Conservation (phyloP, 2,329 filamentous ascomycete genomes). For the Rhinocladiella similis region DNA sequence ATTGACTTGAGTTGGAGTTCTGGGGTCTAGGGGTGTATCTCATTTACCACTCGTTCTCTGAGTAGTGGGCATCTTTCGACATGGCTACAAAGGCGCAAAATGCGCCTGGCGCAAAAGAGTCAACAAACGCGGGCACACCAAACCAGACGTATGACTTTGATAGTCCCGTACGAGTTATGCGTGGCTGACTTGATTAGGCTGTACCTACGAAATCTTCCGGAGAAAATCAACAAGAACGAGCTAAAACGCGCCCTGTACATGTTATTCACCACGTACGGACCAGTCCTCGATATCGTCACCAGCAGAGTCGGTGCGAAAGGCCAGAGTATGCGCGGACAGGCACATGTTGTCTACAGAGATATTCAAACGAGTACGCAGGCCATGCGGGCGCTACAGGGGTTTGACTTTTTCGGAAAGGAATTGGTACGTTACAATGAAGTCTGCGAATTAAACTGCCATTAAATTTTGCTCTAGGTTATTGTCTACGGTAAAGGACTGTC, state of each 20-base stretch:
- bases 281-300: slow-evolving; percentile 87
- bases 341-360: slow-evolving; percentile 88
- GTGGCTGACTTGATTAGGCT: slow-evolving; percentile 57
- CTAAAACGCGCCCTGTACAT: slow-evolving; percentile 85
- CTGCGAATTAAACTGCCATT: slow-evolving; percentile 4
- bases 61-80: too few species aligned
- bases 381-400: slow-evolving; percentile 83
- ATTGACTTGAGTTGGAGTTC: too few species aligned
- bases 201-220: slow-evolving; percentile 84
- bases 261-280: slow-evolving; percentile 90
- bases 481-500: slow-evolving; percentile 89
- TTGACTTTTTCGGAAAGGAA: slow-evolving; percentile 78
- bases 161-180: background rate
- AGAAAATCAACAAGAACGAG: slow-evolving; percentile 88
- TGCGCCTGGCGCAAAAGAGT: slow-evolving; percentile 17
- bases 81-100: slow-evolving; percentile 1
- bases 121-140: slow-evolving; percentile 56
- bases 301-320: slow-evolving; percentile 63
- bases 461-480: slow-evolving; percentile 66
- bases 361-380: slow-evolving; percentile 90
- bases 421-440: slow-evolving; percentile 53
- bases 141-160: slow-evolving; percentile 68
- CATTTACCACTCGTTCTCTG: too few species aligned
- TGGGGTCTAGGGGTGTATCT: too few species aligned
- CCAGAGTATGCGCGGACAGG: slow-evolving; percentile 90